Conservation (phyloP, 306 rosid species). For the Boehmeria nivea region DNA sequence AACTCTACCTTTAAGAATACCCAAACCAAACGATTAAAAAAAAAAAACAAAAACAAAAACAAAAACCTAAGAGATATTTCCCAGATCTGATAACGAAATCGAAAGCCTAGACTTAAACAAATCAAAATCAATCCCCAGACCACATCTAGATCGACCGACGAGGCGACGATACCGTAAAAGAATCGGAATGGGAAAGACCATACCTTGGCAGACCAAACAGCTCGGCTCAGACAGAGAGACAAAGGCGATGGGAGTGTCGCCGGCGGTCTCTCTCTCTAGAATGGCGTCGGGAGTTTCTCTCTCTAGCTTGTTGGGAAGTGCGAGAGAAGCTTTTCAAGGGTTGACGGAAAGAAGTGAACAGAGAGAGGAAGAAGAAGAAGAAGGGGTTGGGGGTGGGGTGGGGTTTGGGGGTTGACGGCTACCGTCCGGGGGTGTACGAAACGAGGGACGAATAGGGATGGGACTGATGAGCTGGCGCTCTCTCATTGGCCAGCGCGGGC, state of each 20-base stretch:
- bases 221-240: too few relatives aligned
- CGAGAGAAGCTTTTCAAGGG: too few relatives aligned
- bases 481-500: conserved; percentile 18
- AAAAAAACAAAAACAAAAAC: too few relatives aligned
- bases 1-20: too few relatives aligned
- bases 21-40: too few relatives aligned
- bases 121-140: too few relatives aligned
- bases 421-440: conserved; percentile 31
- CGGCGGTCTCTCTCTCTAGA: too few relatives aligned
- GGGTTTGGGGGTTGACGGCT: conserved; percentile 46
- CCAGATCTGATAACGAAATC: neutral
- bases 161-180: neutral
- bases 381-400: neutral
- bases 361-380: neutral
- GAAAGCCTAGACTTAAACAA: neutral
- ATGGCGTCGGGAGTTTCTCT: too few relatives aligned
- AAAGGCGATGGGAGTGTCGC: too few relatives aligned
- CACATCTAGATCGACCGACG: neutral
- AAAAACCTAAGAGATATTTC: neutral
- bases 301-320: too few relatives aligned
- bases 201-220: too few relatives aligned
- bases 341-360: too few relatives aligned
- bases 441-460: neutral
- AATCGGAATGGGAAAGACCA: neutral
- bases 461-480: conserved; percentile 21